These are phyloP conservation scores for Leptodontidium sp. DNA, from an alignment of 2,329 filamentous ascomycete genomes.

Conservation along the genomic window DNA sequence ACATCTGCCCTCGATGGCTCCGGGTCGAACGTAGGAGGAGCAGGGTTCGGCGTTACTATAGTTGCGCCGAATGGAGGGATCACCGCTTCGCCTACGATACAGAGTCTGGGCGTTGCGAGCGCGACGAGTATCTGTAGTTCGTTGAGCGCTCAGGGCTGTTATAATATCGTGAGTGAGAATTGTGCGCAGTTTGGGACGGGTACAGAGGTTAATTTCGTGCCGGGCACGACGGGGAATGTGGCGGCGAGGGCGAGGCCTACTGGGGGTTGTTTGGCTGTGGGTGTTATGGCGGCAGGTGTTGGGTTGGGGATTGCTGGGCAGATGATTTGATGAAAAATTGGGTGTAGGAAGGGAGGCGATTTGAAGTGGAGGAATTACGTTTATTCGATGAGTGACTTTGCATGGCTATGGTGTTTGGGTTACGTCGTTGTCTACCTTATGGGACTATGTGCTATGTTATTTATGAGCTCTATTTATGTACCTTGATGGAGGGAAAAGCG, in stretches of 20 bases:
- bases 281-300: constrained; percentile 39
- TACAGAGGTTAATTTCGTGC: constrained; percentile 30
- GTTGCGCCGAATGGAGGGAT: constrained; percentile 61
- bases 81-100: constrained; percentile 55
- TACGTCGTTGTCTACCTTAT: background rate
- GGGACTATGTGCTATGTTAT: constrained; percentile 11
- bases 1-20: constrained; percentile 54
- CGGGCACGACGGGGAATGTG: constrained; percentile 33
- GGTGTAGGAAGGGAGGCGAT: no score
- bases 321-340: constrained; percentile 31
- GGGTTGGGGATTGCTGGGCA: constrained; percentile 41
- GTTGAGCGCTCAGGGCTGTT: constrained; percentile 61
- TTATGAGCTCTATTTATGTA: constrained; percentile 6
- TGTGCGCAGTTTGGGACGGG: constrained; percentile 43
- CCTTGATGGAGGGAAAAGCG: background rate
- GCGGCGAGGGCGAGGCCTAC: constrained; percentile 36
- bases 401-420: constrained; percentile 27
- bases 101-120: constrained; percentile 52
- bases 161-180: constrained; percentile 41
- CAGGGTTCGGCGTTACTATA: constrained; percentile 61
- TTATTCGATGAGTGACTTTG: background rate
- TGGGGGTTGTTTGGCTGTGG: constrained; percentile 38
- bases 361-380: background rate
- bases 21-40: constrained; percentile 43
- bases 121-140: constrained; percentile 65